Percentiles rank a stretch among this genome's conserved stretches.
These are phyloP conservation scores for Cryphonectria radicalis DNA, from an alignment of 2,329 filamentous ascomycete genomes.

Conservation along the genomic window DNA sequence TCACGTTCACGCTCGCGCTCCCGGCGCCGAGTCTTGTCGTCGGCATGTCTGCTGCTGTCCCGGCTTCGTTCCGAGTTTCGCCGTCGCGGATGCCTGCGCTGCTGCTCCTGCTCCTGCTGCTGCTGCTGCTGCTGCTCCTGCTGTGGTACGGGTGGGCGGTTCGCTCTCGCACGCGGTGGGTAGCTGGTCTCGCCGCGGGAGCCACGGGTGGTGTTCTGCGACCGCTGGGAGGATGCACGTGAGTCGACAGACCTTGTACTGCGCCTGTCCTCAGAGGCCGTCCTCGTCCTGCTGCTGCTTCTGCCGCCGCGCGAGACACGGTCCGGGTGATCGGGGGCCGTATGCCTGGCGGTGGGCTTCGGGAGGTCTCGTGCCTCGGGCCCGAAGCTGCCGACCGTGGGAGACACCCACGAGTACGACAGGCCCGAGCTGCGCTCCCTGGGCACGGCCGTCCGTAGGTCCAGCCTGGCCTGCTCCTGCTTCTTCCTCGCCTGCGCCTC, in stretches of 20 bases:
- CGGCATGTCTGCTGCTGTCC: background rate
- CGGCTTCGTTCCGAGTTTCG: background rate
- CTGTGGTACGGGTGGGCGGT: background rate
- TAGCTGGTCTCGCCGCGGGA: conserved; percentile 2
- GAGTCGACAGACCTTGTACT: background rate
- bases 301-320: background rate
- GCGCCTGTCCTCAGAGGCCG: background rate
- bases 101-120: background rate
- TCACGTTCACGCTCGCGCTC: background rate
- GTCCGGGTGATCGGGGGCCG: background rate
- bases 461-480: conserved; percentile 1
- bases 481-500: background rate
- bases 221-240: background rate
- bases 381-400: conserved; percentile 8
- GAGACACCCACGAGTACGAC: conserved; percentile 6
- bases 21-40: background rate
- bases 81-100: background rate
- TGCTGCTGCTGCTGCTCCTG: background rate
- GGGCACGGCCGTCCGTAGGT: conserved; percentile 6
- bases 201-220: background rate
- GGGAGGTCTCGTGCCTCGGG: background rate
- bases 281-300: background rate
- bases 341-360: background rate
- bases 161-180: background rate
- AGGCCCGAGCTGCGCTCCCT: conserved; percentile 11